Evolutionary conservation across 2,329 filamentous ascomycete genomes (phyloP), one percentile per base, ranked within the genome.

Genomic region (Metarhizium rileyi): DNA sequence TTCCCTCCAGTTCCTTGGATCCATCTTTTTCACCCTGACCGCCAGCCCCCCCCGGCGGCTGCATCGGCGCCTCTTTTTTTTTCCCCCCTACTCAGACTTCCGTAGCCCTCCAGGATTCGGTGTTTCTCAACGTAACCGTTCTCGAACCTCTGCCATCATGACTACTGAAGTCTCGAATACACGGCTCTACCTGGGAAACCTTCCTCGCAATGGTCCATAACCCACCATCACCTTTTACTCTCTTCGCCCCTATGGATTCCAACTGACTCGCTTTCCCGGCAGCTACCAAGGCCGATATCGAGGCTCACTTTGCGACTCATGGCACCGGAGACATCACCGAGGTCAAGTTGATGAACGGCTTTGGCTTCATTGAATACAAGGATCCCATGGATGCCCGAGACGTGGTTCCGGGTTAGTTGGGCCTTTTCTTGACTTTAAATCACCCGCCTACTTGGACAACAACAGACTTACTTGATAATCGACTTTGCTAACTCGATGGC

Each of bases 341-440:
- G 75, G 91, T 98, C 75, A 98, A 98, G 77, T 83, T 98, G 56
- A 98, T 98, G 93, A 97, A 95, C 68, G 93, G 93, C 64, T 98
- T 98, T 67, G 93, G 93, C 68, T 98, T 98, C 76, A 95, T 98
- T 67, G 93, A 98, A 71, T 98, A 97, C 72, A 94, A 96, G 71
- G 93, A 97, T 74, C 83, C 90, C 52, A 88, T 96, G 86, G 93
- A 98, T 74, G 93, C 93, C 59, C 87, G 91, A 66, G 93, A 98
- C 73, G 90, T 98, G 57, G 93, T 98, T 64, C 93, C 93, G 71
- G 91, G 93, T 96, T 81, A 75, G 84, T 66, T 47, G 35, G 23
- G 46, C 33, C 44, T 44, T 28, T 23, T 25, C 47, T 35, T 30
- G 28, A 9, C 20, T 49, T 14, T 30, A 42, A 25, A 25, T 33